Base-by-base conservation (phyloP, 768 basidiomycete species). In the Dictyophora rubrovolvata region DNA sequence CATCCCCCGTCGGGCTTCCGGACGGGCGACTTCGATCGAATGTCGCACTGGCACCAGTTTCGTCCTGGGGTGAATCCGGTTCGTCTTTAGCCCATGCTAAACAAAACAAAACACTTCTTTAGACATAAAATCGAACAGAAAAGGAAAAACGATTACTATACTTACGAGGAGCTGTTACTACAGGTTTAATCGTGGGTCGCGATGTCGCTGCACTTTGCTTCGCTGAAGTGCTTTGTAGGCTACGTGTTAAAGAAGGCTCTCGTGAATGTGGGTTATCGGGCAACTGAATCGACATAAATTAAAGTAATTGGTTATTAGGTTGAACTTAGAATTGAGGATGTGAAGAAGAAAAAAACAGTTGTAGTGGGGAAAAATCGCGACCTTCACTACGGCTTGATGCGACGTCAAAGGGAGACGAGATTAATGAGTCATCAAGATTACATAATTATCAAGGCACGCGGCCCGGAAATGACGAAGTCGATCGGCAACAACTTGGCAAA, bases 61-160 rank as follows among this genome's bases (percentile, higher is more conserved):
- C 77, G 48, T 67, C 67, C 34, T 73, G 79, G 0, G 87, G 86
- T 0, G 87, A 89, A 4, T 87, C 86, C 4, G 87, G 87, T 66
- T 92, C 89, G 67, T 91, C 85, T 64, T 80, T 77, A 4, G 89
- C 89, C 89, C 89, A 92, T 53, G 89, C 89, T 92, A 63, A 55
- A 12, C 52, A 55, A 35, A 61, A 47, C 54, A 58, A 48, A 59
- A 59, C 48, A n/a, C 33, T 33, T 52, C n/a, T n/a, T n/a, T n/a
- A n/a, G n/a, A n/a, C n/a, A n/a, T n/a, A n/a, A n/a, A n/a, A n/a
- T n/a, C n/a, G n/a, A 59, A 22, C 34, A 54, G 42, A 21, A 21
- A 28, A 55, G 59, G 23, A 16, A 54, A 48, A 48, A 37, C 23
- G 33, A 53, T 56, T 20, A 53, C 8, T n/a, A 49, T 12, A 77